These are phyloP conservation scores for Dendrobium chrysotoxum DNA, from an alignment of 106 monocot species.

Conservation along the genomic window DNA sequence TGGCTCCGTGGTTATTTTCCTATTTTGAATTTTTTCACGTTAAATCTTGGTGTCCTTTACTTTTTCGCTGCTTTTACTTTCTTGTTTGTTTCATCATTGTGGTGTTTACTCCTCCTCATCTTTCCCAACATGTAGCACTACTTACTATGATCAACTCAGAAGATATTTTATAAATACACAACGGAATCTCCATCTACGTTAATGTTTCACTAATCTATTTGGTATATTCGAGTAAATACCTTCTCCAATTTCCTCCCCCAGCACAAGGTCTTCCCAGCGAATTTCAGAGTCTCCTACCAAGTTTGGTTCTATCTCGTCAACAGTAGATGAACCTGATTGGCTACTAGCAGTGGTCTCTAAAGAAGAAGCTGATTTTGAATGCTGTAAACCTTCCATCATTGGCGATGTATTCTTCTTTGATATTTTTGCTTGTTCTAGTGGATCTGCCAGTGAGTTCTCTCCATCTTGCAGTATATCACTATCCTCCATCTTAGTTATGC, in stretches of 20 bases:
- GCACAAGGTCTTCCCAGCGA: conserved; percentile 23
- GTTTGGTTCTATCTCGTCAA: conserved; percentile 12
- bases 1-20: no score
- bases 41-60: no score
- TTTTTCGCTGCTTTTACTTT: no score
- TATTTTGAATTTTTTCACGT: no score
- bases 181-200: background rate
- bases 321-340: conserved; percentile 11
- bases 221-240: conserved; percentile 10
- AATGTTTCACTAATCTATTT: background rate
- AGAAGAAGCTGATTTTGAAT: conserved; percentile 3
- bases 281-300: conserved; percentile 18
- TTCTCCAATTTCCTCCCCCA: conserved; percentile 33
- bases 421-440: conserved; percentile 4
- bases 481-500: background rate
- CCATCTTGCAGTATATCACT: background rate
- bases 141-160: background rate
- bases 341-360: conserved; percentile 4
- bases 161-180: background rate
- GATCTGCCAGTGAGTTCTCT: background rate
- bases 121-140: no score
- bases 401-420: conserved; percentile 7
- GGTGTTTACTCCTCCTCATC: no score
- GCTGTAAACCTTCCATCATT: conserved; percentile 2
- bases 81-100: no score